Conservation (phyloP, 495 filamentous ascomycete genomes). For the Schizothecium vesticola region DNA sequence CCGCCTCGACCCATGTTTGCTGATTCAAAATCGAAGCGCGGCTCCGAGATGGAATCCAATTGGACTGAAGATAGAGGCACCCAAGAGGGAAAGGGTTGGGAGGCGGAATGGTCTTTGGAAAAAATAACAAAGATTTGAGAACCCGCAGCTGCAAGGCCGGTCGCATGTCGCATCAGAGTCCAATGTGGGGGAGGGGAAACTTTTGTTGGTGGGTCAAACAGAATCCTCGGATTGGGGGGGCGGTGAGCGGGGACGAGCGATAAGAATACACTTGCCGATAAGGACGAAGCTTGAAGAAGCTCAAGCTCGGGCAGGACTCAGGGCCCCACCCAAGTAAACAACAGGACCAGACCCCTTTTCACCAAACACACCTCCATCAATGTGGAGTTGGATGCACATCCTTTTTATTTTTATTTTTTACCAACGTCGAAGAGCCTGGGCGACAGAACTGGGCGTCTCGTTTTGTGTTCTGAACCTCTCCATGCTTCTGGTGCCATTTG, state of each 20-base stretch:
- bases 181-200: slow-evolving; percentile 15
- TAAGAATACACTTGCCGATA: background rate
- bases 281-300: too few species aligned
- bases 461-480: too few species aligned
- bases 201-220: background rate
- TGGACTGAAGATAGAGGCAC: background rate
- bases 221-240: background rate
- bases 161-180: background rate
- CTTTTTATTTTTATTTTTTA: too few species aligned
- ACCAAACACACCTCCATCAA: background rate
- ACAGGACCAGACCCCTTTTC: background rate
- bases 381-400: too few species aligned
- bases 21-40: slow-evolving; percentile 6
- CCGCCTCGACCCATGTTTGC: slow-evolving; percentile 13
- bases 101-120: background rate
- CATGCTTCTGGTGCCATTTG: too few species aligned
- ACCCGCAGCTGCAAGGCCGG: slow-evolving; percentile 3
- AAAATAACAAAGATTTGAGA: background rate
- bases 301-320: background rate
- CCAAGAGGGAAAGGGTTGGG: background rate
- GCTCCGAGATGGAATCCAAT: slow-evolving; percentile 6
- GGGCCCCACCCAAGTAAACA: background rate
- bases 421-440: too few species aligned
- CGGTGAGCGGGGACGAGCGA: background rate
- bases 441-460: too few species aligned